Conservation (phyloP, 768 basidiomycete genomes). For the Leccinum variicolor region DNA sequence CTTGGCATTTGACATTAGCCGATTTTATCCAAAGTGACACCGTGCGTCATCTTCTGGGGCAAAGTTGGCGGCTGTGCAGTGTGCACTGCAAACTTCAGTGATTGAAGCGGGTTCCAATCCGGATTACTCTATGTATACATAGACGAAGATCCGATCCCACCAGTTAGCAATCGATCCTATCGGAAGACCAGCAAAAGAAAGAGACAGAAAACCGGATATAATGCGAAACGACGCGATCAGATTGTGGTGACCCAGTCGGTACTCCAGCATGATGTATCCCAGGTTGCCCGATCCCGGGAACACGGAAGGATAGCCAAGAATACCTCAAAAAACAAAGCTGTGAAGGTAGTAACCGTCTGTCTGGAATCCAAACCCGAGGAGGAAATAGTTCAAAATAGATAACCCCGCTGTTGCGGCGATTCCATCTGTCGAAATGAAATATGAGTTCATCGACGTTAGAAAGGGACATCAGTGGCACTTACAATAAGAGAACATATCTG, state of each 20-base stretch:
- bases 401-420: conserved; percentile 67
- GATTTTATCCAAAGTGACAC: background rate
- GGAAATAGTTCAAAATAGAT: conserved; percentile 65
- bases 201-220: too few species aligned
- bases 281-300: conserved; percentile 73
- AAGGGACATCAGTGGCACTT: conserved; percentile 17
- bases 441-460: background rate
- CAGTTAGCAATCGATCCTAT: too few species aligned
- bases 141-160: background rate
- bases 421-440: conserved; percentile 31
- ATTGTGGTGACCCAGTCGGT: conserved; percentile 54
- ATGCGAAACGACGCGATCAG: conserved; percentile 8
- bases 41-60: background rate
- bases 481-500: conserved; percentile 55
- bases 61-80: background rate
- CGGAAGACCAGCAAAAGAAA: background rate
- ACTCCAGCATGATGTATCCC: conserved; percentile 69
- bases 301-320: conserved; percentile 70
- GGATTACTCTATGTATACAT: background rate
- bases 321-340: conserved; percentile 76
- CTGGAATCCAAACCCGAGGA: conserved; percentile 69
- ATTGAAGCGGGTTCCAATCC: background rate
- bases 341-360: conserved; percentile 76
- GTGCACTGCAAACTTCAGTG: too few species aligned
- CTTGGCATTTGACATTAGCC: background rate